A percentile compares a stretch with the other conserved stretches of the same genome.
Conservation (phyloP, 805 yeast species). For the Lipomyces starkeyi region DNA sequence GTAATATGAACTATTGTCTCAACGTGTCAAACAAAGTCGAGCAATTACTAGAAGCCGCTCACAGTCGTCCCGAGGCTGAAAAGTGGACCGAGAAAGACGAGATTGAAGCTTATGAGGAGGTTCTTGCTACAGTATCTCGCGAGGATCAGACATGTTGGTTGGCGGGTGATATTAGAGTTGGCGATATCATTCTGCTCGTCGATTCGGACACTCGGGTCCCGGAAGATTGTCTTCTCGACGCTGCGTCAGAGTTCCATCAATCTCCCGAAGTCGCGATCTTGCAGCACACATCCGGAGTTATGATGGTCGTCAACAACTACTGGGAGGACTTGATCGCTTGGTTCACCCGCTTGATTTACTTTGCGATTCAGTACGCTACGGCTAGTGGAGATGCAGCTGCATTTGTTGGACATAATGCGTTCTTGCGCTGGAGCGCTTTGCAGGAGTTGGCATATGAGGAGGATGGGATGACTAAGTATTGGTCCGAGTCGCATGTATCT, state of each 20-base stretch:
- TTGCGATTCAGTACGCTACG: constrained; percentile 32
- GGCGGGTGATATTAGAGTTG: constrained; percentile 34
- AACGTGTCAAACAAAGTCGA: constrained; percentile 30
- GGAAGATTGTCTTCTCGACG: constrained; percentile 34
- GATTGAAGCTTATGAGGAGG: constrained; percentile 21
- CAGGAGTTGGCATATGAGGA: constrained; percentile 30
- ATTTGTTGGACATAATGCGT: constrained; percentile 36
- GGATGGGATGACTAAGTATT: constrained; percentile 29
- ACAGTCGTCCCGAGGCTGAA: constrained; percentile 11
- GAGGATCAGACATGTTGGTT: constrained; percentile 24
- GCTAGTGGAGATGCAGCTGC: constrained; percentile 35
- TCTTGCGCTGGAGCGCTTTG: constrained; percentile 33
- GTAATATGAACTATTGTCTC: constrained; percentile 34
- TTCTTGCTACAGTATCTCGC: constrained; percentile 1
- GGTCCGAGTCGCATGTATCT: constrained; percentile 34
- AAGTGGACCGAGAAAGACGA: constrained; percentile 32
- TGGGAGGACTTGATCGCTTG: constrained; percentile 35
- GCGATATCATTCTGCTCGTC: constrained; percentile 29
- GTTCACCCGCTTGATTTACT: constrained; percentile 34
- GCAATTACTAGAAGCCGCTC: constrained; percentile 26
- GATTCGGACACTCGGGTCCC: constrained; percentile 36
- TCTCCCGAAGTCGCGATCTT: constrained; percentile 33
- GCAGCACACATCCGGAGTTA: constrained; percentile 31
- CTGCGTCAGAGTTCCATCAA: constrained; percentile 32
- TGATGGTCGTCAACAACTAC: constrained; percentile 32